A percentile compares a stretch with the other conserved stretches of the same genome.
phyloP scores from a whole-genome alignment of 2,329 filamentous ascomycete species.

The Paecilomyces variotii region DNA sequence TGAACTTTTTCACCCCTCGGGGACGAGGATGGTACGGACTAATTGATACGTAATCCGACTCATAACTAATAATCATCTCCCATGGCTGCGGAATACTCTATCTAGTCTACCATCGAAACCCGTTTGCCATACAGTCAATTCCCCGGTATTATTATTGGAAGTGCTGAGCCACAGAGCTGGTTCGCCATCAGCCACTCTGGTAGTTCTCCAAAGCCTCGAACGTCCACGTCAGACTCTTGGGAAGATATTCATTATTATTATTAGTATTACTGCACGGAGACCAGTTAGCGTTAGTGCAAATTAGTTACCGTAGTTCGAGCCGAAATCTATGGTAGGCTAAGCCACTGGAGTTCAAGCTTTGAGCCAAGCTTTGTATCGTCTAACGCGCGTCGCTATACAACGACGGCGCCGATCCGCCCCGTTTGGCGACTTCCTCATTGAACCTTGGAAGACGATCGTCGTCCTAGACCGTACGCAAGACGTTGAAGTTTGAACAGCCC shows the following conservation, averaged over 20 bases:
- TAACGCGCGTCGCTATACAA: background rate
- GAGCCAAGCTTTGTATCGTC: background rate
- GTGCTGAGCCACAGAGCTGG: background rate
- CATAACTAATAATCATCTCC: background rate
- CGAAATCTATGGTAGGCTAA: background rate
- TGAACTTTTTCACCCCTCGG: background rate
- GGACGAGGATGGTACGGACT: background rate
- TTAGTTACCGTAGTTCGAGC: too few species aligned
- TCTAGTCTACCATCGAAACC: background rate
- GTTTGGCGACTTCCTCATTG: background rate
- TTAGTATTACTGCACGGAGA: too few species aligned
- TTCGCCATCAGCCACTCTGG: background rate
- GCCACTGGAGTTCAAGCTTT: background rate
- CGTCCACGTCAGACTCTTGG: background rate
- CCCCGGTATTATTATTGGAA: too few species aligned
- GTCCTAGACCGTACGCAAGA: background rate
- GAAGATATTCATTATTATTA: too few species aligned
- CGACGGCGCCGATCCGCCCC: background rate
- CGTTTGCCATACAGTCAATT: background rate
- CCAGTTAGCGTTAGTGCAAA: background rate
- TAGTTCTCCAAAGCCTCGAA: background rate
- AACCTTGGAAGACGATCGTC: background rate
- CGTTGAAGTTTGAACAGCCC: background rate
- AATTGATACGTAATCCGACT: background rate
- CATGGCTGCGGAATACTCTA: background rate